Conservation (phyloP, 2,329 filamentous ascomycete genomes). For the Drechslera avenae region DNA sequence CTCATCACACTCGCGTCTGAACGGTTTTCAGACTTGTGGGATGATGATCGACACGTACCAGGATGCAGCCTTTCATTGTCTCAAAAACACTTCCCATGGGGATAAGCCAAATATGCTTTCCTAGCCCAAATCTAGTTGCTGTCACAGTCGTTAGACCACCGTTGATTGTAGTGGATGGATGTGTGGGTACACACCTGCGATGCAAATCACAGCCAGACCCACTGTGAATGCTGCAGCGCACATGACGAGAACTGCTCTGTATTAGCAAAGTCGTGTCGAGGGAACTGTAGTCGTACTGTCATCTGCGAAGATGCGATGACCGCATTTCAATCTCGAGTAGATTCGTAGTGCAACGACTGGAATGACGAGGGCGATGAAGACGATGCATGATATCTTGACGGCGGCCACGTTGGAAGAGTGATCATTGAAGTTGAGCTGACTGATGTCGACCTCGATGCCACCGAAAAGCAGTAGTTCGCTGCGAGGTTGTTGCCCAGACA, state of each 20-base stretch:
- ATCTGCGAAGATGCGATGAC: conserved; percentile 31
- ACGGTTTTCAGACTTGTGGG: too few relatives aligned
- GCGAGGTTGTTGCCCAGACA: conserved; percentile 2
- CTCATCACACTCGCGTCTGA: neutral
- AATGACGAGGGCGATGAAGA: conserved; percentile 28
- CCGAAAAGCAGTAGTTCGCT: conserved; percentile 9
- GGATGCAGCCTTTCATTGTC: conserved; percentile 22
- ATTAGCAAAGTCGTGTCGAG: neutral
- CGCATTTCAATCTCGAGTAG: conserved; percentile 25
- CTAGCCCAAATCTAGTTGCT: conserved; percentile 29
- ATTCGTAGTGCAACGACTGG: conserved; percentile 29
- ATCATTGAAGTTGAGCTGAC: conserved; percentile 29
- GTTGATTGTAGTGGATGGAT: too few relatives aligned
- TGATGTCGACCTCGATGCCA: conserved; percentile 24
- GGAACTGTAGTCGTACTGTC: conserved; percentile 21
- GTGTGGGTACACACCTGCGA: conserved; percentile 26
- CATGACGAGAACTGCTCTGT: conserved; percentile 27
- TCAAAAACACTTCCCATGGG: conserved; percentile 15
- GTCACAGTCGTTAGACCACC: conserved; percentile 3
- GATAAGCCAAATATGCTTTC: conserved; percentile 32
- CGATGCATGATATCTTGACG: conserved; percentile 22
- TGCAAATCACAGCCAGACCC: conserved; percentile 26
- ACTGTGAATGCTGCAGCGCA: conserved; percentile 32
- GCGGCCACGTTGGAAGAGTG: conserved; percentile 20
- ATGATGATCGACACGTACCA: conserved; percentile 20